Evolutionary conservation across 2,329 filamentous ascomycete species (phyloP).

Genomic region (Xenosphaeropsis pyriputrescens): DNA sequence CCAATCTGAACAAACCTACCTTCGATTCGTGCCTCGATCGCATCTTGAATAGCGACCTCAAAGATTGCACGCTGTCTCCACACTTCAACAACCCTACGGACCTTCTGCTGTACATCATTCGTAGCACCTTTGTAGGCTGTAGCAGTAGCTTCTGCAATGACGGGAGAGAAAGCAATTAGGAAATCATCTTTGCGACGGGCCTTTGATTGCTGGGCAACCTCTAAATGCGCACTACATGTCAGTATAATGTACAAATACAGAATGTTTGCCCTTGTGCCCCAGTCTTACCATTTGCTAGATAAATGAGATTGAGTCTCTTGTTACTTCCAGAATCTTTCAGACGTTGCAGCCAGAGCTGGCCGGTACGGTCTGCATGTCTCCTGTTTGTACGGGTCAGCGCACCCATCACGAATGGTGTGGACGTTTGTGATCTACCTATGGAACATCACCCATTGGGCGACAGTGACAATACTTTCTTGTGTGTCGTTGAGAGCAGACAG

Average conservation of each 20-base stretch:
- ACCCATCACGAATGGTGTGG: background rate
- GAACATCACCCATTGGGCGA: conserved; percentile 99
- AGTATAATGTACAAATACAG: conserved; percentile 4
- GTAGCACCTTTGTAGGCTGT: conserved; percentile 84
- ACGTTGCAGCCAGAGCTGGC: conserved; percentile 80
- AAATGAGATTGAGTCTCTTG: conserved; percentile 82
- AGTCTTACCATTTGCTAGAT: conserved; percentile 77
- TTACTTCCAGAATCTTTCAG: conserved; percentile 75
- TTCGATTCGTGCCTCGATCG: conserved; percentile 65
- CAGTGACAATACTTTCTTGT: conserved; percentile 90
- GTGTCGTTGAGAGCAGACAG: conserved; percentile 92
- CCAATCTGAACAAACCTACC: conserved; percentile 37
- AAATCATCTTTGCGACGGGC: conserved; percentile 89
- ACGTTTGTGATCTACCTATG: conserved; percentile 57
- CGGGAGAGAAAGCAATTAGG: conserved; percentile 75
- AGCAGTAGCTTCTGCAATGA: conserved; percentile 81
- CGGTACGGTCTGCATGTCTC: conserved; percentile 82
- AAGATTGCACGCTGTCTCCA: conserved; percentile 86
- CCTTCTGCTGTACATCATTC: conserved; percentile 73
- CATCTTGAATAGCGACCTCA: conserved; percentile 61
- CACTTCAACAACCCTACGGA: conserved; percentile 82
- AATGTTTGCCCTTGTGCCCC: background rate
- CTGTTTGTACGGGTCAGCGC: conserved; percentile 27
- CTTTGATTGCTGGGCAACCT: conserved; percentile 93
- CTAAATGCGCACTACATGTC: conserved; percentile 28